A percentile compares a stretch with the other conserved stretches of the same genome.
Conservation (phyloP, 208 protist genomes). For the Leishmania major region DNA sequence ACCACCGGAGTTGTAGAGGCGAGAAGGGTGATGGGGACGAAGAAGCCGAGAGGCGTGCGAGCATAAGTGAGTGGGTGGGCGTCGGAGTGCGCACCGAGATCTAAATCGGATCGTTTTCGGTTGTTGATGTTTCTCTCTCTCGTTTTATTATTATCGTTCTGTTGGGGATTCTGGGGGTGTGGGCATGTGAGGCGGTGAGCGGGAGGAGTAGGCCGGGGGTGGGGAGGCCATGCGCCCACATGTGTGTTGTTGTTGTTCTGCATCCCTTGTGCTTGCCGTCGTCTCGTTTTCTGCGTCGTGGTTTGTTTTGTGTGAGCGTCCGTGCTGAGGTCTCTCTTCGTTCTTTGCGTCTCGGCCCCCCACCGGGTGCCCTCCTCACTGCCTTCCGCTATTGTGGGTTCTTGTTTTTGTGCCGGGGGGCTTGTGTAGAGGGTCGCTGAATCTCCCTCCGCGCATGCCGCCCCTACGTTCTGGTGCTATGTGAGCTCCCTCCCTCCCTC, state of each 20-base stretch:
- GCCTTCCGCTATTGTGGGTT: too few relatives aligned
- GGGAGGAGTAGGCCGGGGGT: neutral
- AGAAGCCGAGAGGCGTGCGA: neutral
- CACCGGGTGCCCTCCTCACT: too few relatives aligned
- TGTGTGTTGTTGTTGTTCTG: neutral
- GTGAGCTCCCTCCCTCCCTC: neutral
- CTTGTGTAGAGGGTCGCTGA: neutral
- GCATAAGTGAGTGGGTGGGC: neutral
- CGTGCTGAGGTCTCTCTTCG: too few relatives aligned
- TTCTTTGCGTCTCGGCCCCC: neutral
- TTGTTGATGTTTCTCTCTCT: neutral
- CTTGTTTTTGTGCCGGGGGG: neutral
- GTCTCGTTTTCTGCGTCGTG: neutral
- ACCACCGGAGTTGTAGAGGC: slow-evolving; percentile 21
- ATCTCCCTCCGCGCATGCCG: neutral
- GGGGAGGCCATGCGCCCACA: neutral
- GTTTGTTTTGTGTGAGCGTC: neutral
- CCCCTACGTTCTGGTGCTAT: neutral
- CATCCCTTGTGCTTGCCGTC: too few relatives aligned
- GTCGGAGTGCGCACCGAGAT: neutral
- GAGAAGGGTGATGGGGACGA: neutral
- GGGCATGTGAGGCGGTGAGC: neutral
- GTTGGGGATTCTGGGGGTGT: neutral
- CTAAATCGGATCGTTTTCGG: neutral
- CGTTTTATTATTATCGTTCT: neutral